Evolutionary conservation across 2,329 filamentous ascomycete species (phyloP), one percentile per base, ranked within the genome.

Genomic region (Acrodontium crateriforme): DNA sequence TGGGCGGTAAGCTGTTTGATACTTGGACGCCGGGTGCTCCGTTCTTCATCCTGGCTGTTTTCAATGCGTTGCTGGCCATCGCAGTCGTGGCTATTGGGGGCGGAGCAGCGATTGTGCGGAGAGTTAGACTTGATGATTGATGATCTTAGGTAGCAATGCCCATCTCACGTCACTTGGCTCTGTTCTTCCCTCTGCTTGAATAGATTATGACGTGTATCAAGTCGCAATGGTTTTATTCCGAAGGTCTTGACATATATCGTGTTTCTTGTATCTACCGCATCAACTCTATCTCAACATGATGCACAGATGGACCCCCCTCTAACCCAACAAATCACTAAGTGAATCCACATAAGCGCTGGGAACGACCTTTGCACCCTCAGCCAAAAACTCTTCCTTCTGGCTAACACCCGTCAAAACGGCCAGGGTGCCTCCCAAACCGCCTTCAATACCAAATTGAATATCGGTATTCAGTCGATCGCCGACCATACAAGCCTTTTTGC

Each of bases 401-500:
- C 70, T 76, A 10, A 98, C 87, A 10, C 89, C 89, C 1, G 85
- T 94, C 53, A 93, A 60, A 4, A 98, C 89, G 20, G 78, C 82
- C 42, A 98, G 58, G 0, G 89, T 95, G 1, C 89, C 89, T 11
- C 89, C 89, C 16, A 98, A 66, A 39, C 78, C 77, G 0, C 87
- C 87, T 50, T 95, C 78, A 38, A 94, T 69, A 3, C 89, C 89
- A 52, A 98, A 98, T 52, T 80, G 75, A 52, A 98, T 95, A 56
- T 98, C 89, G 0, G 89, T 98, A 53, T 95, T 81, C 38, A 93
- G 62, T 16, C 89, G 69, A 54, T 98, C 89, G 5, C 89, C 89
- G 23, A 98, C 71, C 89, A 98, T 98, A 58, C 89, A 95, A 1
- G 89, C 81, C 42, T 74, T 74, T 35, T 67, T 71, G 19, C 85